Base-by-base conservation (phyloP, 1,284 basidiomycete species). In the Peniophora sp. region DNA sequence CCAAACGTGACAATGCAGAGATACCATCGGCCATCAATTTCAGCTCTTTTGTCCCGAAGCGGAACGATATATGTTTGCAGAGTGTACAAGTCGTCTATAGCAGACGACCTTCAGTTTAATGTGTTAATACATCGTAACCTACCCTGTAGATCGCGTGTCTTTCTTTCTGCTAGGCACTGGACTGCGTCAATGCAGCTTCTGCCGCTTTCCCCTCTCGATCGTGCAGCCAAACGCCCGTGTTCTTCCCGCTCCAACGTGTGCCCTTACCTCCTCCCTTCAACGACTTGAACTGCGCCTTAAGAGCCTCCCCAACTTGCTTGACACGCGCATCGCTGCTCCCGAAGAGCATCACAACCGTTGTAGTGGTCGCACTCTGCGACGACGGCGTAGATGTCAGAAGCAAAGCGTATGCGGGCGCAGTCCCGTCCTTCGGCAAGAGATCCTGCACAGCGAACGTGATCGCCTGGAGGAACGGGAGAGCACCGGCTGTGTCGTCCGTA, bases 221-320 rank as follows among this genome's bases (percentile, higher is more conserved):
- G 0, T 61, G 61, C 56, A 64, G 62, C 70, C 70, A 71, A 6
- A 70, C 67, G 2, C 69, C 70, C n/a, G 59, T 62, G 55, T 72
- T 76, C 63, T 87, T 86, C 2, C 84, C 83, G 58, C 82, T 85
- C 84, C 82, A 87, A 53, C 72, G 73, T 19, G 66, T 61, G 2
- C 80, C 83, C 60, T 81, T 83, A 3, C 82, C 82, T 17, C 81
- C 83, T 11, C 81, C 84, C 67, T 81, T 86, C 39, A 83, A 71
- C 10, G 68, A 70, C 25, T 53, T 57, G 52, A 85, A 66, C 55
- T 72, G 77, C 1, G 61, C 57, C 63, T 83, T 89, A 51, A 90
- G 57, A 11, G 62, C 65, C 19, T 83, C 81, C 2, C 85, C 83
- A 1, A 68, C 66, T 52, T 68, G 67, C 65, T 85, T 88, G 19